Percentiles rank a stretch among this genome's conserved stretches.
Conservation (phyloP, 139 green algal genomes). For the Picochlorum sp. region DNA sequence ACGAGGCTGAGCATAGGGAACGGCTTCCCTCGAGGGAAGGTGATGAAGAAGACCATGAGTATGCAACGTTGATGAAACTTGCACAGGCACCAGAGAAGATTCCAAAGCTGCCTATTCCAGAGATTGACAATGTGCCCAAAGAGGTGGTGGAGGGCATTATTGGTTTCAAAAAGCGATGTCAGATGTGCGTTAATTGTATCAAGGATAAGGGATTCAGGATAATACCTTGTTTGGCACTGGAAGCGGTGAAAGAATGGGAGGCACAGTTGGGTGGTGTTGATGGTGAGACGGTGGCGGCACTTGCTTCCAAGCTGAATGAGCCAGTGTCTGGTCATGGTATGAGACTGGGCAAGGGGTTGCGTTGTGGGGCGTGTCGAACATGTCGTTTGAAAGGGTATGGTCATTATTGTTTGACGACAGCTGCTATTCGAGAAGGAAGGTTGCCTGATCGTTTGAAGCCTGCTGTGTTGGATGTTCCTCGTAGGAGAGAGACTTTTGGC, state of each 20-base stretch:
- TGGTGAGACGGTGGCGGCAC: not conserved
- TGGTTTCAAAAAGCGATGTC: not conserved
- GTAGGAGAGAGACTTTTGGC: not conserved
- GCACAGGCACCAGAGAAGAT: no score
- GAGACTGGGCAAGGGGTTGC: not conserved
- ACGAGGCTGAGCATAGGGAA: no score
- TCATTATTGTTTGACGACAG: not conserved
- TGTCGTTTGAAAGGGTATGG: not conserved
- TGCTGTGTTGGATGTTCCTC: not conserved
- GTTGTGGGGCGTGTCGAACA: not conserved
- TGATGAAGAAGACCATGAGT: no score
- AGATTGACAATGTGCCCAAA: no score
- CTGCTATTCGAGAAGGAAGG: not conserved
- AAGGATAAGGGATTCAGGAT: not conserved
- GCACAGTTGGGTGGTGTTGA: not conserved
- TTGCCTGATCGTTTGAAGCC: not conserved
- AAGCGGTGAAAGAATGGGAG: constrained; percentile 2
- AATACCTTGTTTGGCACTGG: not conserved
- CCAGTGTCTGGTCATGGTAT: not conserved
- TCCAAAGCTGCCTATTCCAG: no score
- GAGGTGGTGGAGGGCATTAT: no score
- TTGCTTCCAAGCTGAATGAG: not conserved
- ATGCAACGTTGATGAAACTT: no score
- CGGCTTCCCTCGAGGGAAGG: no score
- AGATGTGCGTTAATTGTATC: not conserved